Conservation (phyloP, 768 basidiomycete genomes). For the Tulasnella sp. region DNA sequence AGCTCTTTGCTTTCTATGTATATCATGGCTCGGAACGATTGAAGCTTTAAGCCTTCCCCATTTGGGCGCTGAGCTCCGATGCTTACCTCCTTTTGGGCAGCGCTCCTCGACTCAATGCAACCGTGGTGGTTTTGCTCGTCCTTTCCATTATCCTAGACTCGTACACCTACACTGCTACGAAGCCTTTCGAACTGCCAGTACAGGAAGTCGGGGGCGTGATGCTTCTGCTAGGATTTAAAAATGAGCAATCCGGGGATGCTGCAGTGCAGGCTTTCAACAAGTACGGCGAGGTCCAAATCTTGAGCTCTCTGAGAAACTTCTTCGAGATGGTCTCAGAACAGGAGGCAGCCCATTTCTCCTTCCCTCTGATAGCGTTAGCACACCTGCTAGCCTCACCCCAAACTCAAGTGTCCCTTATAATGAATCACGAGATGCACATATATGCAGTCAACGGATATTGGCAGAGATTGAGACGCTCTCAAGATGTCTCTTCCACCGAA, state of each 20-base stretch:
- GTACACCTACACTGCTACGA: background rate
- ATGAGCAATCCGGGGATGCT: background rate
- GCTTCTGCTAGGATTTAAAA: background rate
- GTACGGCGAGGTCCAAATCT: background rate
- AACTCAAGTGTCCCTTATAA: background rate
- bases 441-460: background rate
- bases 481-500: background rate
- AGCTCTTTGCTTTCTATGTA: no score
- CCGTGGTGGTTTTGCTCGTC: background rate
- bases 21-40: no score
- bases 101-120: no score
- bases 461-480: background rate
- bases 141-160: background rate
- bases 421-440: background rate
- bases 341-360: background rate
- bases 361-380: background rate
- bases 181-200: no score
- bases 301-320: background rate
- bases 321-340: background rate
- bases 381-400: background rate
- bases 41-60: no score
- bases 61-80: no score
- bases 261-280: background rate
- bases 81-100: no score
- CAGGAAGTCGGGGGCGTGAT: background rate